Evolutionary conservation across 805 yeast species (phyloP), one percentile per base, ranked within the genome.

Genomic region (Saccharomycodes ludwigii): DNA sequence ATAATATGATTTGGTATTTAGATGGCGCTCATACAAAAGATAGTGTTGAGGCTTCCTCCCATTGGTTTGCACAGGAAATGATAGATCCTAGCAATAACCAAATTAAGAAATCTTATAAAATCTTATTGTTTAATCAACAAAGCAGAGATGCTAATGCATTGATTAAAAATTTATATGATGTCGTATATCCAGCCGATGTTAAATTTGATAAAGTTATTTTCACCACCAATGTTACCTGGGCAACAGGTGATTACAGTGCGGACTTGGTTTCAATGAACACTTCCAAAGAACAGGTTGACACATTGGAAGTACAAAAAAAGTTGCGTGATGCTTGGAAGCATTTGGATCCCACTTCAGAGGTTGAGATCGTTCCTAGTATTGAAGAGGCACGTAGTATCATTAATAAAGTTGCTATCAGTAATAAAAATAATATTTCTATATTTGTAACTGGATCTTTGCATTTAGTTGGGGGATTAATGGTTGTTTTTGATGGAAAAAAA

Each of bases 1-100:
- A 51, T 2, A 51, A 56, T 3, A 56, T 77, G 12, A 69, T 67
- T n/a, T 91, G 95, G 94, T 76, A 59, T 40, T 57, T 88, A 11
- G 99, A 91, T 57, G 99, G 99, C 13, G 97, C 98, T 0, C 99
- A 91, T 46, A 91, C 98, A 0, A 59, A 68, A 28, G 99, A 91
- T 47, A 81, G 95, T 37, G 70, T 93, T 16, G 63, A 64, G 19
- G 93, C 76, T n/a, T 81, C 95, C 0, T 66, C 88, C 0, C 58
- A 56, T 7, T 91, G 99, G 99, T 83, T 78, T 44, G 61, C 60
- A 12, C 59, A 55, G 22, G 43, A 50, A 4, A 46, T 37, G 14
- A 40, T 37, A 3, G 32, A 26, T 2, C 25, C 34, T 3, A 38
- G 51, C 6, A 21, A 18, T 12, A 42, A 46, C 1, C 44, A 48